phyloP scores from a whole-genome alignment of 1,284 basidiomycete species.

The Boletus sp. region DNA sequence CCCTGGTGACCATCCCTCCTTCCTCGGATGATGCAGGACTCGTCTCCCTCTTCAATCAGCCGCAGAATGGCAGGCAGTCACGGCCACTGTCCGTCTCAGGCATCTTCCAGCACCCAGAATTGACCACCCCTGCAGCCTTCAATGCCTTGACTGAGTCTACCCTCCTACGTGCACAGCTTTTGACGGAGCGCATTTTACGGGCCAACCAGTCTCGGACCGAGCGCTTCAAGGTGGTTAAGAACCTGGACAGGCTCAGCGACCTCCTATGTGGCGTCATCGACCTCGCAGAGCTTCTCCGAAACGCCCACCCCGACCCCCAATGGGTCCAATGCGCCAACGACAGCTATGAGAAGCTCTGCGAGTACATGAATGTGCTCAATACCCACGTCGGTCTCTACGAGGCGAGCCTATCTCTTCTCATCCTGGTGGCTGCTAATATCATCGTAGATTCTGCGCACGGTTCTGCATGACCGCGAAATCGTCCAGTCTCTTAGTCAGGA shows the following conservation, averaged over 20 bases:
- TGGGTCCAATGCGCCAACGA: constrained; percentile 86
- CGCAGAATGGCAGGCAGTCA: constrained; percentile 40
- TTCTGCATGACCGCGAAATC: constrained; percentile 60
- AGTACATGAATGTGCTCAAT: constrained; percentile 97
- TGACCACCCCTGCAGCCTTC: constrained; percentile 61
- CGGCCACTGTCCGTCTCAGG: constrained; percentile 53
- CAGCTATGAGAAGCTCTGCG: constrained; percentile 89
- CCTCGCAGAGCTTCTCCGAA: constrained; percentile 89
- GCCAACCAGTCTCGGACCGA: constrained; percentile 65
- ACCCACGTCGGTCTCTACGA: constrained; percentile 92
- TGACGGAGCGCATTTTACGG: constrained; percentile 71
- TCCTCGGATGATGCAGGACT: constrained; percentile 62
- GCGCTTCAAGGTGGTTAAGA: constrained; percentile 84
- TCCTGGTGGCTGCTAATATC: constrained; percentile 5
- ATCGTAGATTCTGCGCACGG: constrained; percentile 56
- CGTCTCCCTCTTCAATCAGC: constrained; percentile 66
- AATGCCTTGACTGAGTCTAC: constrained; percentile 66
- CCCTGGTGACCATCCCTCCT: constrained; percentile 48
- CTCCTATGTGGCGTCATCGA: constrained; percentile 95
- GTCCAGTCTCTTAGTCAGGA: constrained; percentile 61
- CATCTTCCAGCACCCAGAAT: constrained; percentile 66
- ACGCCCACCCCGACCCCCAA: constrained; percentile 81
- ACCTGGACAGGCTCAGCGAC: constrained; percentile 92
- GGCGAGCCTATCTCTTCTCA: constrained; percentile 44
- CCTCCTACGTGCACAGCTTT: constrained; percentile 63